Conservation (phyloP, 2,329 filamentous ascomycete species). For the Orbilia javanica region DNA sequence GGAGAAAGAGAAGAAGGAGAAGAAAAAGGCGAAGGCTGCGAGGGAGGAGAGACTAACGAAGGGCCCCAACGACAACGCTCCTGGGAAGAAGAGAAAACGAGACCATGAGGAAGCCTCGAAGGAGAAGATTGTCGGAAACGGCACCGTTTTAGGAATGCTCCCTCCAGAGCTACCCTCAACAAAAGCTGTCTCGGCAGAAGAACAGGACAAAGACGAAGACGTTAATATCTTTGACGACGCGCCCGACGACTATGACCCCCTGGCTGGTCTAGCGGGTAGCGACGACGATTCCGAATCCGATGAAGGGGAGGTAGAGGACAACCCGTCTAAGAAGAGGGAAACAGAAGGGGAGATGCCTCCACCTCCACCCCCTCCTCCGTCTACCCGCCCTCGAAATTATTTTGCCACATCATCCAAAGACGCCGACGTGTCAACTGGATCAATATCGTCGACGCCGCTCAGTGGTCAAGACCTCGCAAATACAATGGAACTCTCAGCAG, state of each 20-base stretch:
- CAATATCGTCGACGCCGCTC: slow-evolving; percentile 66
- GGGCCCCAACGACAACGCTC: slow-evolving; percentile 76
- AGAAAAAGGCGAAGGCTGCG: slow-evolving; percentile 64
- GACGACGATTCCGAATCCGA: slow-evolving; percentile 65
- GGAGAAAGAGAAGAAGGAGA: slow-evolving; percentile 59
- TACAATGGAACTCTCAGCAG: slow-evolving; percentile 81
- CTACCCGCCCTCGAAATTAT: slow-evolving; percentile 70
- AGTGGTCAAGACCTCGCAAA: slow-evolving; percentile 67
- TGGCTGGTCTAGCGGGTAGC: slow-evolving; percentile 70
- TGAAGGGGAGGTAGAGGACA: slow-evolving; percentile 67
- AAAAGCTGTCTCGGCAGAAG: slow-evolving; percentile 63
- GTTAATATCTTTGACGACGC: slow-evolving; percentile 76
- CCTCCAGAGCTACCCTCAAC: slow-evolving; percentile 59
- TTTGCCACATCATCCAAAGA: slow-evolving; percentile 66
- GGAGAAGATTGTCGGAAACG: slow-evolving; percentile 26
- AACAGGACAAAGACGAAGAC: slow-evolving; percentile 70
- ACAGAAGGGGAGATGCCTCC: slow-evolving; percentile 58
- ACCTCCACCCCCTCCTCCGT: slow-evolving; percentile 53
- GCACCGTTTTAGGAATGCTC: slow-evolving; percentile 60
- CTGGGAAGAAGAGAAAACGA: slow-evolving; percentile 66
- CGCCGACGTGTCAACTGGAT: slow-evolving; percentile 64
- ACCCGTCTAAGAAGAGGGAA: slow-evolving; percentile 63
- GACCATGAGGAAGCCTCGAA: slow-evolving; percentile 64
- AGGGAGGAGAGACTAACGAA: slow-evolving; percentile 72
- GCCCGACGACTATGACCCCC: slow-evolving; percentile 76